Evolutionary conservation across 768 basidiomycete genomes (phyloP).

Genomic region (Sarcodon aspratus): DNA sequence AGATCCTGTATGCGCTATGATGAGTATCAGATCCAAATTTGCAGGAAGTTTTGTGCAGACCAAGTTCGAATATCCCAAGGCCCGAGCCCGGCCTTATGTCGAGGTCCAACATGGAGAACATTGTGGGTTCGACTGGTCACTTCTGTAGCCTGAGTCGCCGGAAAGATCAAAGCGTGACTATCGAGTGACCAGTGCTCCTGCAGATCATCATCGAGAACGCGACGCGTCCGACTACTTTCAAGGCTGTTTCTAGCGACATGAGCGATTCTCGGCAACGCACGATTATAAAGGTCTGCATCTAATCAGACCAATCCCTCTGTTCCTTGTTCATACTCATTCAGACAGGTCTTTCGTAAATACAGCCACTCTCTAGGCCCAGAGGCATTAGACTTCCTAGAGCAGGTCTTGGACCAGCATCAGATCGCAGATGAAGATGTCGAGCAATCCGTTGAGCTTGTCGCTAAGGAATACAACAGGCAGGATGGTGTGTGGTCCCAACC

Average conservation of each 20-base stretch:
- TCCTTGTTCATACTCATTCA: neutral
- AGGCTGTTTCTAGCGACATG: conserved; percentile 15
- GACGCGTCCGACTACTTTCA: conserved; percentile 1
- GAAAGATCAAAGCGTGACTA: too few relatives aligned
- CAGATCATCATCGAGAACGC: conserved; percentile 6
- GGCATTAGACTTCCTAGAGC: conserved; percentile 58
- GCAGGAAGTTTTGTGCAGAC: conserved; percentile 18
- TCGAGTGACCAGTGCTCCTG: too few relatives aligned
- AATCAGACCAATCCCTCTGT: neutral
- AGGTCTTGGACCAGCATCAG: conserved; percentile 59
- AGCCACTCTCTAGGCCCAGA: conserved; percentile 82
- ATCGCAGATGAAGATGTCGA: conserved; percentile 63
- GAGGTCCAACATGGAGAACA: conserved; percentile 63
- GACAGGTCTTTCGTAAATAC: conserved; percentile 77
- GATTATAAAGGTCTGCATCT: conserved; percentile 29
- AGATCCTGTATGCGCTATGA: conserved; percentile 32
- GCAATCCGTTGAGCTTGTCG: conserved; percentile 65
- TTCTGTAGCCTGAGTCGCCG: too few relatives aligned
- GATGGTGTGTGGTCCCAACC: conserved; percentile 41
- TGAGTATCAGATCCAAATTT: conserved; percentile 1
- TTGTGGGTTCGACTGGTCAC: conserved; percentile 11
- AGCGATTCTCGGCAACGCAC: conserved; percentile 25
- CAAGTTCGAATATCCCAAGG: conserved; percentile 70
- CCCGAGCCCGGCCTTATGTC: conserved; percentile 70
- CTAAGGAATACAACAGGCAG: conserved; percentile 82